Conservation (phyloP, 208 protist genomes). For the Leishmania guyanensis region DNA sequence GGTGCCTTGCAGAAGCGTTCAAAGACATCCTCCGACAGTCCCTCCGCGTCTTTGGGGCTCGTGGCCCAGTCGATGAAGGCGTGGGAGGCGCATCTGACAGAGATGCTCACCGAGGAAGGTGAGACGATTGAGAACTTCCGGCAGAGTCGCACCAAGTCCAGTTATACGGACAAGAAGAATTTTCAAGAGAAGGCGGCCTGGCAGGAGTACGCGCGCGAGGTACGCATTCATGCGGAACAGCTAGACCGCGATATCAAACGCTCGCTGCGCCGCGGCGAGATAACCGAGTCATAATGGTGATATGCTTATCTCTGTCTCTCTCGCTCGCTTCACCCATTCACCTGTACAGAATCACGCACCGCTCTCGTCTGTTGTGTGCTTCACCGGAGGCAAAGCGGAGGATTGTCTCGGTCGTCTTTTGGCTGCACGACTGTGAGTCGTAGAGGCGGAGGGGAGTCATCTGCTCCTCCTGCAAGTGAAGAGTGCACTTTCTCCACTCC, state of each 20-base stretch:
- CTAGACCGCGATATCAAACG: constrained; percentile 52
- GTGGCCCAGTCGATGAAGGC: constrained; percentile 62
- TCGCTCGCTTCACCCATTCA: neutral
- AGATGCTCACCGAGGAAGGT: constrained; percentile 56
- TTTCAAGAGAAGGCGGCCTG: constrained; percentile 67
- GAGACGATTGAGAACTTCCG: constrained; percentile 78
- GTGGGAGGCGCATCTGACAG: constrained; percentile 66
- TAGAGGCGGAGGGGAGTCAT: neutral
- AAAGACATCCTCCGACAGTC: constrained; percentile 5
- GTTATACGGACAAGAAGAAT: constrained; percentile 64
- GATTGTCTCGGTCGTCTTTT: neutral
- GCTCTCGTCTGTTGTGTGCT: neutral
- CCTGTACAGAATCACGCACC: neutral
- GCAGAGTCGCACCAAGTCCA: constrained; percentile 45
- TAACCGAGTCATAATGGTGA: constrained; percentile 2
- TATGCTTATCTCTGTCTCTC: neutral
- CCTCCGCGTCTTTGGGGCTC: constrained; percentile 43
- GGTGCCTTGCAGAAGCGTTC: constrained; percentile 24
- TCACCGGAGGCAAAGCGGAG: neutral
- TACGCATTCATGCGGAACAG: constrained; percentile 52
- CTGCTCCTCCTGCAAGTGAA: neutral
- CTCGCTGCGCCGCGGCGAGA: constrained; percentile 62
- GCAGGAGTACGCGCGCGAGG: constrained; percentile 73
- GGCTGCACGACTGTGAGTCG: neutral
- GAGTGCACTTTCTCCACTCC: neutral